Conservation (phyloP, 495 filamentous ascomycete genomes). For the Tuber melanosporum region DNA sequence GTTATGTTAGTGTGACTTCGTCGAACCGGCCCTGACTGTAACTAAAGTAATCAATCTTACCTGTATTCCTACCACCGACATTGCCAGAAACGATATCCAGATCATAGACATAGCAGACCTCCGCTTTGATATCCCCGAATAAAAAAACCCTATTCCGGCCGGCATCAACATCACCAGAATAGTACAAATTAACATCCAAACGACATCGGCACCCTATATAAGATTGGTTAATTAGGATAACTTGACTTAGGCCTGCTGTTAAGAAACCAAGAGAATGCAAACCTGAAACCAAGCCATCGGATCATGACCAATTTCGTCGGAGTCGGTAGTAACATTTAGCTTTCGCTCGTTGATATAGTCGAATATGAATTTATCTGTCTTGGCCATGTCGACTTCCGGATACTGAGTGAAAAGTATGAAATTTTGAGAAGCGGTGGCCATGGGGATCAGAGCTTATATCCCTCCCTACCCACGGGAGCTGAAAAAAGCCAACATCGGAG, state of each 20-base stretch:
- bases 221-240: background rate
- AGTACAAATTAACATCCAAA: background rate
- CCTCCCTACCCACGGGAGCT: background rate
- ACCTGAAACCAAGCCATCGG: background rate
- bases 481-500: background rate
- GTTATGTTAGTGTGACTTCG: background rate
- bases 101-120: background rate
- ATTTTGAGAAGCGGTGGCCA: background rate
- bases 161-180: background rate
- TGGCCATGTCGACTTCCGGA: background rate
- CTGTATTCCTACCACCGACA: background rate
- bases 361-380: background rate
- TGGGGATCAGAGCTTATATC: background rate
- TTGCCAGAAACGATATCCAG: background rate
- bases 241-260: background rate
- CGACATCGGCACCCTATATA: background rate
- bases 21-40: background rate
- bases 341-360: background rate
- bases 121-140: background rate
- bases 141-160: background rate
- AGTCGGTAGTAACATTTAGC: background rate
- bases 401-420: background rate
- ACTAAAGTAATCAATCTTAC: background rate
- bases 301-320: background rate
- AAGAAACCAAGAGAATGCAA: background rate